Evolutionary conservation across 1,284 basidiomycete genomes (phyloP).

Genomic region (Amylostereum chailletii): DNA sequence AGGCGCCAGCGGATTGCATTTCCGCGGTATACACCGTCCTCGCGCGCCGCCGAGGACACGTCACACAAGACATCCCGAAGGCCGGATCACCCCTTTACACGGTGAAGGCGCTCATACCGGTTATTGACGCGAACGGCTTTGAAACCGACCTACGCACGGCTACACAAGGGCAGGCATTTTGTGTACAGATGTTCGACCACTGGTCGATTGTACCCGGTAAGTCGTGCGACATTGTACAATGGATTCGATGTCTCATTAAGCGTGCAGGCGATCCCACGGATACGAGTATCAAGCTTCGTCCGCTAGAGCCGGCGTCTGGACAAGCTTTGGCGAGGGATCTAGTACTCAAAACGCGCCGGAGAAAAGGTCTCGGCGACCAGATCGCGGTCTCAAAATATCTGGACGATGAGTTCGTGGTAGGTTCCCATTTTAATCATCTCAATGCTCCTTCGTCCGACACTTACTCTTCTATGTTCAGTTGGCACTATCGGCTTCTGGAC

Average conservation of each 20-base stretch:
- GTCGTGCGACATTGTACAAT: conserved; percentile 14
- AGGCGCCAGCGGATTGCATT: conserved; percentile 97
- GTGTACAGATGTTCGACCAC: conserved; percentile 93
- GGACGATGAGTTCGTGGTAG: conserved; percentile 87
- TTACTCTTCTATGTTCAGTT: conserved; percentile 36
- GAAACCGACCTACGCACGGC: conserved; percentile 97
- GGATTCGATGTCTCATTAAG: conserved; percentile 15
- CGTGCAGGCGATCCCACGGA: conserved; percentile 86
- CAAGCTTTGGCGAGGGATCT: conserved; percentile 89
- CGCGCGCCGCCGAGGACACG: conserved; percentile 92
- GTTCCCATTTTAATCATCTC: conserved; percentile 22
- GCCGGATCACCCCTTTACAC: conserved; percentile 96
- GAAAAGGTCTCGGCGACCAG: conserved; percentile 92
- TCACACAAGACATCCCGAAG: conserved; percentile 95
- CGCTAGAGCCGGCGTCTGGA: conserved; percentile 94
- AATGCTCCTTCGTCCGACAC: conserved; percentile 7
- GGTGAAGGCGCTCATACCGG: conserved; percentile 94
- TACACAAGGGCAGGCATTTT: conserved; percentile 97
- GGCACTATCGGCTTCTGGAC: conserved; percentile 84
- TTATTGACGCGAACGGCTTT: conserved; percentile 98
- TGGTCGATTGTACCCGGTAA: conserved; percentile 95
- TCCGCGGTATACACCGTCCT: conserved; percentile 97
- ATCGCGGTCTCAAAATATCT: conserved; percentile 92
- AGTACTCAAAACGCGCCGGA: conserved; percentile 90
- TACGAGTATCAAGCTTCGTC: conserved; percentile 88